These are phyloP conservation scores for Echinochloa phyllopogon DNA, from an alignment of 176 grass and related monocot genomes.

Conservation along the genomic window DNA sequence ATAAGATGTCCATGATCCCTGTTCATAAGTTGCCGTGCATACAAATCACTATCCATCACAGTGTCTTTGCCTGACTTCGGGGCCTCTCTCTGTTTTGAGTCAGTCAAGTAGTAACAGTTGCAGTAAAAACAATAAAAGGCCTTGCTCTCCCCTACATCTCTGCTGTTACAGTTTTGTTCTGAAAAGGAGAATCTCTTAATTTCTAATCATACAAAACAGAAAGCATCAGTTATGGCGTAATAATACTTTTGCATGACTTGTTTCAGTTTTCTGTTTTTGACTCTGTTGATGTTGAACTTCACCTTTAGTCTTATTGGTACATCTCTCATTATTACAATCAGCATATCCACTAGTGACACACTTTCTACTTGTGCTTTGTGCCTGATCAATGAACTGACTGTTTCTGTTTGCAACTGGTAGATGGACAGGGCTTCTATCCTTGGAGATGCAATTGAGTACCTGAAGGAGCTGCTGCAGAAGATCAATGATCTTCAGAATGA, in stretches of 20 bases:
- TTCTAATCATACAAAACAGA: not conserved
- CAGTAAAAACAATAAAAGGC: not conserved
- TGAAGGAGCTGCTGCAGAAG: constrained; percentile 94
- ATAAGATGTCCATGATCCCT: not conserved
- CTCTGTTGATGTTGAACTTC: constrained; percentile 26
- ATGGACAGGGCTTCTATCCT: constrained; percentile 99
- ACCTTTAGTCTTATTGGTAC: not conserved
- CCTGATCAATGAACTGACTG: constrained; percentile 18
- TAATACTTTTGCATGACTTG: not conserved
- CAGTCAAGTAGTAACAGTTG: constrained; percentile 13
- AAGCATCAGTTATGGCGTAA: constrained; percentile 13
- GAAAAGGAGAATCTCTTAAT: not conserved
- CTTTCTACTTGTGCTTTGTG: constrained; percentile 14
- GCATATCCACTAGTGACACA: not conserved
- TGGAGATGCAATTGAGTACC: constrained; percentile 93
- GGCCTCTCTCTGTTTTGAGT: constrained; percentile 35
- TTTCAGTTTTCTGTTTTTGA: constrained; percentile 17
- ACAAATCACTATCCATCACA: constrained; percentile 8
- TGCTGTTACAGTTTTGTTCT: not conserved
- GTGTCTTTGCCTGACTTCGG: not conserved
- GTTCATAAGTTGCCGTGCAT: constrained; percentile 36
- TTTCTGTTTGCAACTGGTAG: constrained; percentile 45
- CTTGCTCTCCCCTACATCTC: not conserved
- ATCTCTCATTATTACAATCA: constrained; percentile 16
- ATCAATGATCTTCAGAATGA: constrained; percentile 94